Base-by-base conservation (phyloP, 2,329 filamentous ascomycete genomes). In the Colletotrichum musicola region DNA sequence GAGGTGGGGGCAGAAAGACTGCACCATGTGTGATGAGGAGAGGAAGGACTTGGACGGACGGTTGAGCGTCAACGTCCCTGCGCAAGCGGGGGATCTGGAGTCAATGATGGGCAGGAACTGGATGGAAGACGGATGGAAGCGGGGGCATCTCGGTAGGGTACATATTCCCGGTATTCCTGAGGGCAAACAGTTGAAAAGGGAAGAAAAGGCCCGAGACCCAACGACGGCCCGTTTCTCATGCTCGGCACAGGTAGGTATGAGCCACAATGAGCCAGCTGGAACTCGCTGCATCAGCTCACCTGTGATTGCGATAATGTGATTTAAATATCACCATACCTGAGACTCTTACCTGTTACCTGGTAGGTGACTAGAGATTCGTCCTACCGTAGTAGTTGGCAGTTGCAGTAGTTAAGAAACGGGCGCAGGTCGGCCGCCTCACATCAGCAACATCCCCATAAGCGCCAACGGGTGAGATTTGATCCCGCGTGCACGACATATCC, bases 201-300 rank as follows among this genome's bases (percentile, higher is more conserved):
- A 35, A 35, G 30, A 35, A 35, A 10, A 35, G 30, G 30, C 6
- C 30, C 30, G 30, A 46, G 44, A 46, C 18, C 10, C 20, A 18
- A 20, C 46, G 6, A 49, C 46, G 46, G 46, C n/a, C n/a, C 30
- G 30, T 35, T 35, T 35, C 30, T 35, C 4, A 35, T 35, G 30
- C 30, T 35, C 30, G 30, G 30, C 30, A 35, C 35, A 20, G 56
- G 42, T 49, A 40, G 10, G 58, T 60, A 64, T 59, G 30, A 64
- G 61, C 65, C 65, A 68, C 47, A 38, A 64, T 59, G 60, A 68
- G 61, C 61, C 53, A 64, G 38, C 59, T 51, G 58, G 59, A 35
- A 35, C 30, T 35, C 40, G 14, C 40, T 14, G 40, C 40, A 13
- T 22, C 20, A 42, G 40, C 12, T 46, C 47, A 50, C 40, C 25